Evolutionary conservation across 2,329 filamentous ascomycete genomes (phyloP).

Genomic region (Diaporthe batatas): DNA sequence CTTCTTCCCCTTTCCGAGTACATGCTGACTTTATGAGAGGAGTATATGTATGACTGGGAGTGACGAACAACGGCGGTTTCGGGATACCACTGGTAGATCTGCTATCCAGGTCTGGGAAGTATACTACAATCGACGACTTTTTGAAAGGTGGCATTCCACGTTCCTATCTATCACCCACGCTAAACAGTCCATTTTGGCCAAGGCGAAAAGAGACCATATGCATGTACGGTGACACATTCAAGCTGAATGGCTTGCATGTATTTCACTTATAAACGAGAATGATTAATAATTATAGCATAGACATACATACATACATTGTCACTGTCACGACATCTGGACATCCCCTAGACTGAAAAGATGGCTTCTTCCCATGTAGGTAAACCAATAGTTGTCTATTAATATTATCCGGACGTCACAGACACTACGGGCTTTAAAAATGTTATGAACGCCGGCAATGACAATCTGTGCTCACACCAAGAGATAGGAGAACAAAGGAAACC

Average conservation of each 20-base stretch:
- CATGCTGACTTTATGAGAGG: background rate
- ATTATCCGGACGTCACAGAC: background rate
- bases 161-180: background rate
- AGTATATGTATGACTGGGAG: too few species aligned
- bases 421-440: background rate
- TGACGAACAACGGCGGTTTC: background rate
- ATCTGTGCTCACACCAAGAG: background rate
- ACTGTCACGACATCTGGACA: background rate
- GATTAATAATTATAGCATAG: too few species aligned
- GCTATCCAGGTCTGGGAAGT: too few species aligned
- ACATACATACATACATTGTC: background rate
- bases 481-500: background rate
- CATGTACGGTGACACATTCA: background rate
- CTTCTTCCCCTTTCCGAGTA: background rate
- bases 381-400: background rate
- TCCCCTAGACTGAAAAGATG: background rate
- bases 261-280: too few species aligned
- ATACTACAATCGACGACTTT: background rate
- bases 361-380: background rate
- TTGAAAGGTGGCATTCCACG: too few species aligned
- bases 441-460: background rate
- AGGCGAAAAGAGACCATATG: background rate
- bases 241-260: background rate
- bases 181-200: background rate
- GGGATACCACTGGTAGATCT: background rate